These are phyloP conservation scores for Coemansia sp. DNA, from an alignment of 192 early-diverging fungal genomes.

Conservation along the genomic window DNA sequence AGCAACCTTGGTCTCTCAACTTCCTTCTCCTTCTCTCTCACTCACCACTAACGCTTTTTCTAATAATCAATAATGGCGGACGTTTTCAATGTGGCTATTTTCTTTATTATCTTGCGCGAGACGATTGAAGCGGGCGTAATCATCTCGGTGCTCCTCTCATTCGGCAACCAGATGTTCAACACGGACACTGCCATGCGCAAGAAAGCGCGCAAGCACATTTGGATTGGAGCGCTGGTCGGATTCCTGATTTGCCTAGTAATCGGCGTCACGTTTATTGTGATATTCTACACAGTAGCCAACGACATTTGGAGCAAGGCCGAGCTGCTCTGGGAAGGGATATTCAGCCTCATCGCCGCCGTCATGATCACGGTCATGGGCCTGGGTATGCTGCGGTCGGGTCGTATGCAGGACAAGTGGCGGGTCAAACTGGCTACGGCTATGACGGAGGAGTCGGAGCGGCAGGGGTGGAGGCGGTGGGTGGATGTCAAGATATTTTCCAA, in stretches of 20 bases:
- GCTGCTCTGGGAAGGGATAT: slow-evolving; percentile 80
- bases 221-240: slow-evolving; percentile 71
- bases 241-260: slow-evolving; percentile 68
- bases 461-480: slow-evolving; percentile 30
- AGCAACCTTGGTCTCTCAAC: not conserved
- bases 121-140: slow-evolving; percentile 85
- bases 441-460: slow-evolving; percentile 29
- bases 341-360: slow-evolving; percentile 72
- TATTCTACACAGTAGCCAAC: slow-evolving; percentile 64
- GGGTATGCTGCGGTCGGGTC: slow-evolving; percentile 71
- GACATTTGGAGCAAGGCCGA: slow-evolving; percentile 66
- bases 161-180: slow-evolving; percentile 66
- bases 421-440: slow-evolving; percentile 58
- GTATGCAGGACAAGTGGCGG: slow-evolving; percentile 79
- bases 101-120: slow-evolving; percentile 80
- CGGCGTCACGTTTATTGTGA: slow-evolving; percentile 72
- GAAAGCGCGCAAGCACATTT: slow-evolving; percentile 65
- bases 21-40: not conserved
- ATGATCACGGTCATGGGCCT: slow-evolving; percentile 81
- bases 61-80: slow-evolving; percentile 42
- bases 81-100: slow-evolving; percentile 66
- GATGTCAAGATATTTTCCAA: slow-evolving; percentile 47
- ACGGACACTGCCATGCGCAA: slow-evolving; percentile 50
- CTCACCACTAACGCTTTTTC: too few species aligned
- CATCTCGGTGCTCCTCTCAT: slow-evolving; percentile 80